Evolutionary conservation across 495 filamentous ascomycete genomes (phyloP).

Genomic region (Penicillium goetzii): DNA sequence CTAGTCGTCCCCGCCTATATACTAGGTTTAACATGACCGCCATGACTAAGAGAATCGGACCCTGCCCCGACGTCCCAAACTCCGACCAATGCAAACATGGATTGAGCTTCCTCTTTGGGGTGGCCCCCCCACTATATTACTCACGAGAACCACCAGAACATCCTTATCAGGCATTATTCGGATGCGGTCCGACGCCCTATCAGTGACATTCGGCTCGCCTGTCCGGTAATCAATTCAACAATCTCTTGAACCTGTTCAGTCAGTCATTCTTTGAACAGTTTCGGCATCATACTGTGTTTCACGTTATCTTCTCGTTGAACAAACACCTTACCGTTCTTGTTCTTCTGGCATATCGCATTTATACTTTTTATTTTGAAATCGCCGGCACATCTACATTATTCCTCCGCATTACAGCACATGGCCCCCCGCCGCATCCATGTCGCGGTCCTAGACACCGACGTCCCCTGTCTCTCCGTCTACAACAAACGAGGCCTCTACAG

Average conservation of each 20-base stretch:
- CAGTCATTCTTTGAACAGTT: slow-evolving; percentile 1
- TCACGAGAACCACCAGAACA: slow-evolving; percentile 15
- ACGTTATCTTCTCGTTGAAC: neutral
- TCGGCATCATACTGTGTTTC: neutral
- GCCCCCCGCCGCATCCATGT: slow-evolving; percentile 39
- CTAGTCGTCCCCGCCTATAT: neutral
- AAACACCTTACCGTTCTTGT: neutral
- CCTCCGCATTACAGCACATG: slow-evolving; percentile 14
- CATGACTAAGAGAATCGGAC: neutral
- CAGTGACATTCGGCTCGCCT: neutral
- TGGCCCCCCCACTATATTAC: slow-evolving; percentile 24
- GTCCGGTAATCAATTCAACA: neutral
- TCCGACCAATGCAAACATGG: slow-evolving; percentile 10
- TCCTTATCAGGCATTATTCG: slow-evolving; percentile 28
- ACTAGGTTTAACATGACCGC: neutral
- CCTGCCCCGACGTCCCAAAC: neutral
- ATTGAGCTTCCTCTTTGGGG: slow-evolving; percentile 26
- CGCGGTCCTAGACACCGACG: slow-evolving; percentile 47
- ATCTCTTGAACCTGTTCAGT: neutral
- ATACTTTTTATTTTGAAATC: neutral
- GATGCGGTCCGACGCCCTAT: slow-evolving; percentile 24
- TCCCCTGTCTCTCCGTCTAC: slow-evolving; percentile 44
- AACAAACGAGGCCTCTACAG: slow-evolving; percentile 42
- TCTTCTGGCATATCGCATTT: neutral
- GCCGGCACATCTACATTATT: neutral